Conservation (phyloP, 352 stramenopile species). For the Hyaloperonospora arabidopsidis region DNA sequence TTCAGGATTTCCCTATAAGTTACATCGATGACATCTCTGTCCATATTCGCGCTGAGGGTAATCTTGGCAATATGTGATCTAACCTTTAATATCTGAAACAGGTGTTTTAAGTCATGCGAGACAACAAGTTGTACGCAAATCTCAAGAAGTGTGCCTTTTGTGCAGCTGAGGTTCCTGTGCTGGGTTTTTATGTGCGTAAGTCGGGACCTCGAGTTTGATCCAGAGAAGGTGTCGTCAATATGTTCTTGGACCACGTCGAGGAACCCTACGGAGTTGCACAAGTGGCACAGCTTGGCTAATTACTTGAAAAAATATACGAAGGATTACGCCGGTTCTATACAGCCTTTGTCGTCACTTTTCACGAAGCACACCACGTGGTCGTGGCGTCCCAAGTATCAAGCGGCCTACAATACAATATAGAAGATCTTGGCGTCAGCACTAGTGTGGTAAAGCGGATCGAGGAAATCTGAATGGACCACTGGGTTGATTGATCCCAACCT, state of each 20-base stretch:
- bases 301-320: constrained; percentile 5
- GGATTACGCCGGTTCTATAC: not conserved
- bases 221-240: not conserved
- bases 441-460: too few relatives aligned
- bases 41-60: not conserved
- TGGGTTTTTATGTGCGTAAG: constrained; percentile 6
- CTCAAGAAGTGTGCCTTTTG: not conserved
- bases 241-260: too few relatives aligned
- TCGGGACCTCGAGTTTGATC: not conserved
- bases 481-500: too few relatives aligned
- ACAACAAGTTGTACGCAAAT: not conserved
- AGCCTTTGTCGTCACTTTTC: not conserved
- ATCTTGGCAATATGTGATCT: not conserved
- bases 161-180: constrained; percentile 6
- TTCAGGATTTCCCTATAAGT: not conserved
- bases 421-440: too few relatives aligned
- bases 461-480: too few relatives aligned
- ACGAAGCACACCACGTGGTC: not conserved
- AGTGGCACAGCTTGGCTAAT: not conserved
- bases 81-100: constrained; percentile 14
- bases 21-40: not conserved
- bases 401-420: not conserved
- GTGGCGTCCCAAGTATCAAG: not conserved
- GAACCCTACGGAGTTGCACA: too few relatives aligned
- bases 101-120: constrained; percentile 14